Evolutionary conservation across 1,284 basidiomycete genomes (phyloP).

Genomic region (Uromyces viciae-fabae): DNA sequence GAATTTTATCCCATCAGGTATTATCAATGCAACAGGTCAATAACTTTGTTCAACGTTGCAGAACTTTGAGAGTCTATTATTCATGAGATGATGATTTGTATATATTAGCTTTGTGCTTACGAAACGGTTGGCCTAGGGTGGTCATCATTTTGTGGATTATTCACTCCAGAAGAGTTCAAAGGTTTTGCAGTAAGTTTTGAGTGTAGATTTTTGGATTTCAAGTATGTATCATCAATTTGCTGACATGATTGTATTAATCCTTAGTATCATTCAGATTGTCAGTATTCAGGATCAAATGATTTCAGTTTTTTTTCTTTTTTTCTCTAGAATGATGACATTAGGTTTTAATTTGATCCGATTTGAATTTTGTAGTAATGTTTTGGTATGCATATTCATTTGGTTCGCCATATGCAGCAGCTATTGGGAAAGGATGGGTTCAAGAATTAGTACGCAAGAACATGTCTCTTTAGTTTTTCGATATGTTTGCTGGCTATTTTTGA

Average conservation of each 20-base stretch:
- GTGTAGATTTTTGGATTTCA: background rate
- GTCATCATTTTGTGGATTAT: constrained; percentile 60
- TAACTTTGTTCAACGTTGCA: background rate
- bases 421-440: constrained; percentile 58
- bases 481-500: too few relatives aligned
- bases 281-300: too few relatives aligned
- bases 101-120: constrained; percentile 48
- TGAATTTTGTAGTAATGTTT: constrained; percentile 41
- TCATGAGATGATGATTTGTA: background rate
- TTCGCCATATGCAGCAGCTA: constrained; percentile 55
- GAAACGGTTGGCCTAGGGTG: constrained; percentile 58
- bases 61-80: background rate
- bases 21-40: constrained; percentile 57
- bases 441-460: constrained; percentile 52
- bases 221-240: background rate
- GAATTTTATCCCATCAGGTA: background rate
- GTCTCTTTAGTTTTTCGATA: too few relatives aligned
- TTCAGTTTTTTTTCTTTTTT: background rate
- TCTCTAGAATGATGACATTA: background rate
- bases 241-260: background rate
- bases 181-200: constrained; percentile 62
- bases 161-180: constrained; percentile 67
- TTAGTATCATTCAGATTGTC: constrained; percentile 54
- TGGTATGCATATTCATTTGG: constrained; percentile 51
- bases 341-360: background rate